Evolutionary conservation across 768 basidiomycete genomes (phyloP), one percentile per base, ranked within the genome.

Genomic region (Suillus hirtellus): DNA sequence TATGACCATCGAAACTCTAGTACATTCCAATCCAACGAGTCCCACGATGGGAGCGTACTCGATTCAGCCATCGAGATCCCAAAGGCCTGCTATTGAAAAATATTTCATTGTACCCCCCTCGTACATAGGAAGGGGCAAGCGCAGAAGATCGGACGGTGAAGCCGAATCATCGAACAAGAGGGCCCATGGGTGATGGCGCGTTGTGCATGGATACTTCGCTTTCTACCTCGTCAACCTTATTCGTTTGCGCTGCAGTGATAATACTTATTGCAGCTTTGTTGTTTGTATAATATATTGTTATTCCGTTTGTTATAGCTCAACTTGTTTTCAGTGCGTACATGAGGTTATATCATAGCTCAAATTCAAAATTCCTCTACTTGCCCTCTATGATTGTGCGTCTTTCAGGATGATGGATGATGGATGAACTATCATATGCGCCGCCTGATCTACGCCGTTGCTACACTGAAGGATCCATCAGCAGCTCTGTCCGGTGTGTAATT

Each of bases 21-120:
- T 89, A 7, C 88, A 88, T 72, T 87, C 88, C n/a, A 88, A 85
- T 61, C 86, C 88, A 1, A 82, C 84, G 1, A 88, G 86, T 66
- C 87, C 88, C 0, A 74, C 76, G 1, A 72, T 79, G 59, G 72
- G 73, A n/a, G 70, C 69, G 43, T 66, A 64, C 14, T 50, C 68
- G 12, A 35, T 58, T n/a, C 73, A 71, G 17, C 15, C 67, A 1
- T 15, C 65, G 64, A 74, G 69, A 35, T 60, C 72, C 61, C 76
- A 67, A 55, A 64, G 71, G 63, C 79, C 79, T 1, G 59, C 70
- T 1, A 80, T 80, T 14, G 79, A 80, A 52, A 73, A 72, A 4
- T 80, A 79, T 65, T 80, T 80, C 21, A 50, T 75, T 31, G 40
- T 70, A 14, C 75, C 75, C 47, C 21, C 58, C 2, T 43, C 56